Base-by-base conservation (phyloP, 2,329 filamentous ascomycete species). In the Neonectria faginata region DNA sequence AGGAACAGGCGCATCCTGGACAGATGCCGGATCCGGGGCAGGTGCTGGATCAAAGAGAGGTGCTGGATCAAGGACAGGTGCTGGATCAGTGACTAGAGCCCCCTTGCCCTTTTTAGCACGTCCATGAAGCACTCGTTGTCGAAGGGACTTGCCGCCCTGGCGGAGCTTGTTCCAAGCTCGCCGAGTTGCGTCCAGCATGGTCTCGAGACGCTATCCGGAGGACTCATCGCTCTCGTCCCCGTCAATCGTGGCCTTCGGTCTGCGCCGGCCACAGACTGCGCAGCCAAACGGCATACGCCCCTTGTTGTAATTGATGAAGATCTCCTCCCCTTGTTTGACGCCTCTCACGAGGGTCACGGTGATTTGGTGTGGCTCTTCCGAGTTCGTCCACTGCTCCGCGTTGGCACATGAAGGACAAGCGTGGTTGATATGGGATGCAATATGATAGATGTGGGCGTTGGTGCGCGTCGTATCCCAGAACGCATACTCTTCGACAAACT, bases 281-380 rank as follows among this genome's bases (percentile, higher is more conserved):
- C 80, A 81, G 0, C 48, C 44, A 42, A 77, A 78, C 10, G 65
- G 55, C 57, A 76, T 62, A 3, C 68, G 60, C 25, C 42, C 42
- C 42, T 75, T 75, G 56, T 74, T 69, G 60, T 82, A 81, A 67
- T 77, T 65, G 67, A 82, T 77, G 33, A 77, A 77, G 33, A 83
- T 65, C 66, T 82, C 74, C 5, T 80, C 71, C 11, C 70, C 76
- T 2, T 60, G 33, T 3, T 39, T 51, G 31, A 82, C 41, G 3
- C 48, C 6, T 10, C 48, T 67, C 7, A 54, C 5, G 1, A 69
- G 56, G 20, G 8, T 66, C 18, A 78, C 60, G 0, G 25, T 57
- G 14, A 78, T 76, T 2, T 7, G 3, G 25, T 71, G 45, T 7
- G 70, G 68, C 0, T 7, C 0, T 3, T 10, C 25, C 10, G 58